phyloP scores from a whole-genome alignment of 2,329 filamentous ascomycete genomes.

The Pseudovirgaria hyperparasitica region DNA sequence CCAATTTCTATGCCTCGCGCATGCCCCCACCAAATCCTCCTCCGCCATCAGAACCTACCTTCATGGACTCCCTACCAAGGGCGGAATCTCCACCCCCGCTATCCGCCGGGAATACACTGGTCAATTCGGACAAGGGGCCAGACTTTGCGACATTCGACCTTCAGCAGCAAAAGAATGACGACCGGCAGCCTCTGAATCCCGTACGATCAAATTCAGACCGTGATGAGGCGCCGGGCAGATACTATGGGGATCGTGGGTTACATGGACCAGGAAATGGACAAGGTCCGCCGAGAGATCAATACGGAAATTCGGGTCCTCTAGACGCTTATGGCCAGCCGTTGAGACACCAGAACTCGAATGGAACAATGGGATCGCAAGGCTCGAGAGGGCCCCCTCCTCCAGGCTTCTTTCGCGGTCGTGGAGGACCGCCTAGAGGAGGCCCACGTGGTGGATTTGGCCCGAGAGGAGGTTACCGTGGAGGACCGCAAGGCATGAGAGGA shows the following conservation, averaged over 20 bases:
- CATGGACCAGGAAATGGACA: conserved; percentile 22
- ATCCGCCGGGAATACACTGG: conserved; percentile 39
- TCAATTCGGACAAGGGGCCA: conserved; percentile 33
- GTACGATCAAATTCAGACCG: conserved; percentile 24
- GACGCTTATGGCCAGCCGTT: conserved; percentile 29
- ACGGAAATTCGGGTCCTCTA: conserved; percentile 45
- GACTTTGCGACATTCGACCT: conserved; percentile 53
- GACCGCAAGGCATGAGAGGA: conserved; percentile 13
- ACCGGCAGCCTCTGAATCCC: conserved; percentile 57
- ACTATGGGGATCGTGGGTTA: conserved; percentile 23
- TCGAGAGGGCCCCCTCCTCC: conserved; percentile 28
- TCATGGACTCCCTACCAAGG: conserved; percentile 26
- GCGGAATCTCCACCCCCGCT: conserved; percentile 43
- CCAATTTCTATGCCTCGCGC: conserved; percentile 63
- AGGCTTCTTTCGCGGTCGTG: conserved; percentile 21
- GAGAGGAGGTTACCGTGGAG: conserved; percentile 24
- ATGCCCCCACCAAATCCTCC: conserved; percentile 26
- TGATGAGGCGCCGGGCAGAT: conserved; percentile 27
- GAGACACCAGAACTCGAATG: conserved; percentile 15
- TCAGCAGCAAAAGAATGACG: conserved; percentile 50
- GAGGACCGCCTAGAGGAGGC: conserved; percentile 17
- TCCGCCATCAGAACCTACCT: conserved; percentile 16
- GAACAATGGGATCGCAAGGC: conserved; percentile 24
- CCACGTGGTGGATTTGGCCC: conserved; percentile 23
- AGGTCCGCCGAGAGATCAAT: conserved; percentile 43